phyloP scores from a whole-genome alignment of 805 yeast genomes.

The Cyberlindnera mississippiensis region DNA sequence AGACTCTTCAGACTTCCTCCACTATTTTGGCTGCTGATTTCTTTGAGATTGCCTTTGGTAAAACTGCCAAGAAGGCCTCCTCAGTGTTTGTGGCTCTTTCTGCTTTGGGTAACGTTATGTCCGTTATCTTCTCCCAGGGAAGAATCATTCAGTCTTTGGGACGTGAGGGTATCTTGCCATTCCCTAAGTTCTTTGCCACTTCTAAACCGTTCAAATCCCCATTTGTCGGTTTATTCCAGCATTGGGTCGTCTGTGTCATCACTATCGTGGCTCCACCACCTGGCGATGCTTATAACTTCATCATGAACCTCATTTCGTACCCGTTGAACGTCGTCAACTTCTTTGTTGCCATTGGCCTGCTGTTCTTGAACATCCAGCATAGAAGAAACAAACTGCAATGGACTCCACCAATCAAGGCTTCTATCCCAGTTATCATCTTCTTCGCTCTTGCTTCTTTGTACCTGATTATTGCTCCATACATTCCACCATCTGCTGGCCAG shows the following conservation, averaged over 20 bases:
- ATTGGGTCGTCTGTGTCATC: constrained; percentile 52
- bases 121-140: constrained; percentile 59
- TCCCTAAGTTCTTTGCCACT: constrained; percentile 41
- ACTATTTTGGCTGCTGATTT: constrained; percentile 62
- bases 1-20: constrained; percentile 49
- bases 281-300: constrained; percentile 58
- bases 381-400: constrained; percentile 33
- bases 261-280: constrained; percentile 58
- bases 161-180: constrained; percentile 46
- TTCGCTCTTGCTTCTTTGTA: constrained; percentile 44
- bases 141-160: constrained; percentile 58
- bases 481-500: constrained; percentile 43
- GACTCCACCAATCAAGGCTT: too few species aligned
- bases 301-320: constrained; percentile 57
- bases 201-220: constrained; percentile 42
- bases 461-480: constrained; percentile 51
- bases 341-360: constrained; percentile 47
- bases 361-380: constrained; percentile 44
- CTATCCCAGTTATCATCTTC: constrained; percentile 36
- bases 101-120: constrained; percentile 61
- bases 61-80: constrained; percentile 44
- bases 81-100: constrained; percentile 59
- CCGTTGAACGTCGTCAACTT: constrained; percentile 61
- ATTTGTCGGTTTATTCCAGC: constrained; percentile 47
- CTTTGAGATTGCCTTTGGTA: constrained; percentile 55